Base-by-base conservation (phyloP, 1,139 yeast genomes). In the Yamadazyma epiphylla region DNA sequence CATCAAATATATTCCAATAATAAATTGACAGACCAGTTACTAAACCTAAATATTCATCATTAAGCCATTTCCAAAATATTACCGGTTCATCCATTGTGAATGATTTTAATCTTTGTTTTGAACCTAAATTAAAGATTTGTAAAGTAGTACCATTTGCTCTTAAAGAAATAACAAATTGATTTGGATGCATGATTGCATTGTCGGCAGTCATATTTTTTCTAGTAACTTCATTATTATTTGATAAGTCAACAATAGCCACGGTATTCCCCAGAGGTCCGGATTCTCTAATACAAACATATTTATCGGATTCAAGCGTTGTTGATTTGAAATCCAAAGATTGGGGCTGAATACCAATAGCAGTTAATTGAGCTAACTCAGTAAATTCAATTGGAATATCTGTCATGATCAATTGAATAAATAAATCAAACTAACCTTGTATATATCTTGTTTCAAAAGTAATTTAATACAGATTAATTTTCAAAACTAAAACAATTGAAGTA, bases 121-220 rank as follows among this genome's bases (percentile, higher is more conserved):
- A 66, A 30, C 80, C 87, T 50, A 94, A 72, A 60, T 94, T 87
- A 65, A 91, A 94, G 46, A 91, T 85, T 66, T 91, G 98, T 41
- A 89, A 75, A 26, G 96, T 88, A 33, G 96, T 87, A 43, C 96
- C 96, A 52, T 89, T 94, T 27, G 98, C 97, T 53, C 97, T 76
- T 43, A 94, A 76, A 14, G 96, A 88, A 48, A 94, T 89, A 43
- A 91, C 89, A 60, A 80, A 77, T 58, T 87, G 82, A 17, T 66
- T 56, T 12, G 98, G 97, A 58, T 89, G 95, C 94, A 94, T 82
- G 53, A 94, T 91, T 30, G 96, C 97, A 43, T 89, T 85, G 62
- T 94, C 99, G 29, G 98, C 99, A 34, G 87, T 77, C 96, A 94
- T 94, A 58, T 85, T 84, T 64, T 94, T 89, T 52, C 95, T 79